Evolutionary conservation across 2,329 filamentous ascomycete genomes (phyloP).

Genomic region (Colletotrichum scovillei): DNA sequence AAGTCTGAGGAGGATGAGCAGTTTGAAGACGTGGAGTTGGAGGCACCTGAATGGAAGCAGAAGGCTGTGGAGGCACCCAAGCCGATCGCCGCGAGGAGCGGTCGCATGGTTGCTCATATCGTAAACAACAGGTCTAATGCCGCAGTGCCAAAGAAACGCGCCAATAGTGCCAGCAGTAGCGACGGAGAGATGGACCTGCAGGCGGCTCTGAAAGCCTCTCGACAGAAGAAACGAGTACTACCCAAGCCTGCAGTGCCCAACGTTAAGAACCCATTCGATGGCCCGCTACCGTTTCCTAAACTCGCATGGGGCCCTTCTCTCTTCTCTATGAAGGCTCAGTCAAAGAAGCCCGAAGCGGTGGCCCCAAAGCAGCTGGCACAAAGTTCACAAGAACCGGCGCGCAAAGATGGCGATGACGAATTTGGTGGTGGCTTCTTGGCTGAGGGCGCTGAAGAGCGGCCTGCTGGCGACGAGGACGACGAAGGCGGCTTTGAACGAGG

Average conservation of each 20-base stretch:
- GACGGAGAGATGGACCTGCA: slow-evolving; percentile 86
- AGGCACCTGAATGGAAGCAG: slow-evolving; percentile 65
- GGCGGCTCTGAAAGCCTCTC: slow-evolving; percentile 78
- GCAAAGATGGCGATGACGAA: slow-evolving; percentile 35
- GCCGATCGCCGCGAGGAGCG: slow-evolving; percentile 62
- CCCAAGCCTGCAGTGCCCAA: slow-evolving; percentile 57
- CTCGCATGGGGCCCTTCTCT: slow-evolving; percentile 75
- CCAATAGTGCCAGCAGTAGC: slow-evolving; percentile 65
- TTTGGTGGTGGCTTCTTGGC: slow-evolving; percentile 51
- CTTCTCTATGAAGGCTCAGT: slow-evolving; percentile 57
- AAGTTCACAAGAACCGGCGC: slow-evolving; percentile 7
- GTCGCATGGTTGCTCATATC: slow-evolving; percentile 76
- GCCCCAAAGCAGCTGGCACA: slow-evolving; percentile 24
- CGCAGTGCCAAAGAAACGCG: slow-evolving; percentile 59
- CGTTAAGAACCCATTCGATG: slow-evolving; percentile 74
- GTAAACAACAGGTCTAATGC: slow-evolving; percentile 80
- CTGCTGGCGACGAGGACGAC: slow-evolving; percentile 53
- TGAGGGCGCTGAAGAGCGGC: slow-evolving; percentile 39
- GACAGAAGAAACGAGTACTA: slow-evolving; percentile 64
- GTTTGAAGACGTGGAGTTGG: slow-evolving; percentile 61
- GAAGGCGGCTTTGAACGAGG: slow-evolving; percentile 76
- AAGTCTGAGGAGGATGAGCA: slow-evolving; percentile 54
- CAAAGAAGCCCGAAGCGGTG: slow-evolving; percentile 8
- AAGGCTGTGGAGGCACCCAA: slow-evolving; percentile 61
- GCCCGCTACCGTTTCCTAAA: slow-evolving; percentile 91